Percentiles rank a stretch among this genome's conserved stretches.
phyloP scores from a whole-genome alignment of 352 stramenopile genomes.

The Globisporangium viniferum region DNA sequence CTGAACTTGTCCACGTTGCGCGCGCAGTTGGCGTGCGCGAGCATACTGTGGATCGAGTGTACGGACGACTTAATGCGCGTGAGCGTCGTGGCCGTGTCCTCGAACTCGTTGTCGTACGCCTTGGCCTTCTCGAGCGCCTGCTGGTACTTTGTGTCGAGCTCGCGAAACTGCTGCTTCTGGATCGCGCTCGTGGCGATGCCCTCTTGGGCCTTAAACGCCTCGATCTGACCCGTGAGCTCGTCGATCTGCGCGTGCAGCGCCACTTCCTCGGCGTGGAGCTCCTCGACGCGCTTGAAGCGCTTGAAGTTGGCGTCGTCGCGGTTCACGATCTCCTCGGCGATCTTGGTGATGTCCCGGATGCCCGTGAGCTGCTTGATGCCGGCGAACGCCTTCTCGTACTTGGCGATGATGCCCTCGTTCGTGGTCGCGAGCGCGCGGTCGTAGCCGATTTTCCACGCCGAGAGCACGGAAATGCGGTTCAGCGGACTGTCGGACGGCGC shows the following conservation, averaged over 20 bases:
- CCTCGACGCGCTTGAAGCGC: constrained; percentile 73
- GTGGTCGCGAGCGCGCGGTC: constrained; percentile 51
- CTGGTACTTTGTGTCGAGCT: constrained; percentile 35
- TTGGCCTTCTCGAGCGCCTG: constrained; percentile 36
- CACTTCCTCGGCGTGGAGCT: constrained; percentile 57
- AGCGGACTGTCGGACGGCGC: constrained; percentile 31
- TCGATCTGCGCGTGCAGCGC: constrained; percentile 48
- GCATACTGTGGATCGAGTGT: constrained; percentile 71
- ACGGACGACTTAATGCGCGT: constrained; percentile 62
- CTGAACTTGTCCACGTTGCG: constrained; percentile 36
- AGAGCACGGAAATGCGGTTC: constrained; percentile 50
- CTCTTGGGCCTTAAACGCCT: constrained; percentile 66
- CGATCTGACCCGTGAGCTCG: constrained; percentile 39
- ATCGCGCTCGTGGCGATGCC: constrained; percentile 54
- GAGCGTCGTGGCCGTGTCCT: constrained; percentile 52
- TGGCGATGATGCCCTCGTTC: constrained; percentile 42
- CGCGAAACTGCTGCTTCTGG: constrained; percentile 54
- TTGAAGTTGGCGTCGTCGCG: constrained; percentile 81
- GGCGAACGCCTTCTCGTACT: constrained; percentile 64
- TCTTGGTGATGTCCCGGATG: constrained; percentile 41
- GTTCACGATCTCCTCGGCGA: constrained; percentile 46
- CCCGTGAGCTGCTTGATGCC: constrained; percentile 57
- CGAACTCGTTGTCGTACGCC: constrained; percentile 51
- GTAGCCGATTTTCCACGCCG: constrained; percentile 74
- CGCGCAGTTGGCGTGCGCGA: constrained; percentile 51